A percentile compares a stretch with the other conserved stretches of the same genome.
Conservation (phyloP, 129 eudicot genomes). For the Escallonia rubra region DNA sequence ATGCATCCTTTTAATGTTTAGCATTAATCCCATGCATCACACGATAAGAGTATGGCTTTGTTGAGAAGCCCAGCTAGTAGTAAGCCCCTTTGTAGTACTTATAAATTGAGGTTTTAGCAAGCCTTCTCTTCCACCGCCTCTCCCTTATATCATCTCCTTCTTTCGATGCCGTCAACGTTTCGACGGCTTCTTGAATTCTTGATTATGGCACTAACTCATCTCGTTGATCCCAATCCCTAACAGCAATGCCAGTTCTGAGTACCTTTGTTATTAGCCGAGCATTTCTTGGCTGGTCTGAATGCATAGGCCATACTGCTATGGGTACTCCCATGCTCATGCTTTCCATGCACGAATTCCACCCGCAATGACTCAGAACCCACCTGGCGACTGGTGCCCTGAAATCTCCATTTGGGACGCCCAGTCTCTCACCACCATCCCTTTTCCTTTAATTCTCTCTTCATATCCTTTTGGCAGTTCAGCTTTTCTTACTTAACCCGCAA, state of each 20-base stretch:
- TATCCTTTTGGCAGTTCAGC: too few relatives aligned
- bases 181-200: slow-evolving; percentile 21
- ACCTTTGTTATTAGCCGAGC: slow-evolving; percentile 22
- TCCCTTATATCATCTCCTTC: slow-evolving; percentile 45
- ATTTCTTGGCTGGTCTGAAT: slow-evolving; percentile 49
- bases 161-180: slow-evolving; percentile 28
- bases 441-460: too few relatives aligned
- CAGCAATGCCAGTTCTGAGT: slow-evolving; percentile 26
- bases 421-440: too few relatives aligned
- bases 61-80: too few relatives aligned
- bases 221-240: slow-evolving; percentile 24
- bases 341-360: slow-evolving; percentile 53
- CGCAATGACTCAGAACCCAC: slow-evolving; percentile 58
- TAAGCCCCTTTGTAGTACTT: too few relatives aligned
- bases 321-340: slow-evolving; percentile 52
- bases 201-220: slow-evolving; percentile 12
- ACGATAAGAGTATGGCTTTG: too few relatives aligned
- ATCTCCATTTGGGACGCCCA: too few relatives aligned
- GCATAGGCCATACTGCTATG: slow-evolving; percentile 51
- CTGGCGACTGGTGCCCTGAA: slow-evolving; percentile 31
- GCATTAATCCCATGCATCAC: too few relatives aligned
- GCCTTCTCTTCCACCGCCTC: slow-evolving; percentile 17
- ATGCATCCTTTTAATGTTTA: too few relatives aligned
- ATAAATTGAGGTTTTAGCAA: too few relatives aligned
- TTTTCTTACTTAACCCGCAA: background rate